These are phyloP conservation scores for Pseudomassariella vexata DNA, from an alignment of 2,329 filamentous ascomycete species.

Conservation along the genomic window DNA sequence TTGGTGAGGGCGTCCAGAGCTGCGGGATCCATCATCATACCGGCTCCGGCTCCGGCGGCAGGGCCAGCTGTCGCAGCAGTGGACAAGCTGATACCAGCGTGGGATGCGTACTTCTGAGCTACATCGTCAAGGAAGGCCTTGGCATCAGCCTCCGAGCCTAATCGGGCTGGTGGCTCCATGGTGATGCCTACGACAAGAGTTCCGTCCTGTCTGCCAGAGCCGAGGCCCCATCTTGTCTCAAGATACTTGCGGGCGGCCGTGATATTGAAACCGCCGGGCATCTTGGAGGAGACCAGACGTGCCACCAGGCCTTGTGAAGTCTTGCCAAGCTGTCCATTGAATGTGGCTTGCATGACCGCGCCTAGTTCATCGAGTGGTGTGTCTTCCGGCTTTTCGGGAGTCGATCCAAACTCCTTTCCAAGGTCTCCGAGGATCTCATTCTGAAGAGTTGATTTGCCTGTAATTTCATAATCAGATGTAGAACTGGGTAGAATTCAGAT, in stretches of 20 bases:
- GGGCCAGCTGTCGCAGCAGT: conserved; percentile 69
- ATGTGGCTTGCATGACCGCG: conserved; percentile 95
- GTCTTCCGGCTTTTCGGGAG: conserved; percentile 97
- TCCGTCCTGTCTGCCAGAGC: conserved; percentile 81
- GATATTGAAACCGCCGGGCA: conserved; percentile 99
- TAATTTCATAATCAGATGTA: no score
- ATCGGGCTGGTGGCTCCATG: conserved; percentile 82
- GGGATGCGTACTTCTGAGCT: conserved; percentile 80
- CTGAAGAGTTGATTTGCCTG: conserved; percentile 96
- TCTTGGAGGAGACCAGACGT: conserved; percentile 94
- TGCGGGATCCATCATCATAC: conserved; percentile 99
- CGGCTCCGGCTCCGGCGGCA: conserved; percentile 63
- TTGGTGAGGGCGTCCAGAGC: conserved; percentile 96
- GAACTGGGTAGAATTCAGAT: no score
- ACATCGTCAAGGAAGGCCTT: conserved; percentile 89
- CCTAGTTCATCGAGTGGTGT: conserved; percentile 92
- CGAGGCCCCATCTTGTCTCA: conserved; percentile 89
- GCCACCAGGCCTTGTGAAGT: conserved; percentile 91
- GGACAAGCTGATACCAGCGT: conserved; percentile 77
- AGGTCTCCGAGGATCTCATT: conserved; percentile 98
- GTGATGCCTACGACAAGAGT: conserved; percentile 84
- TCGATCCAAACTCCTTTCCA: conserved; percentile 97
- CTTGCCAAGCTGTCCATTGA: conserved; percentile 96
- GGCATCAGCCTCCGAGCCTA: conserved; percentile 84
- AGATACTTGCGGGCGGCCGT: conserved; percentile 92